Evolutionary conservation across 2,329 filamentous ascomycete genomes (phyloP), one percentile per base, ranked within the genome.

Genomic region (Hypoxylon rubiginosum): DNA sequence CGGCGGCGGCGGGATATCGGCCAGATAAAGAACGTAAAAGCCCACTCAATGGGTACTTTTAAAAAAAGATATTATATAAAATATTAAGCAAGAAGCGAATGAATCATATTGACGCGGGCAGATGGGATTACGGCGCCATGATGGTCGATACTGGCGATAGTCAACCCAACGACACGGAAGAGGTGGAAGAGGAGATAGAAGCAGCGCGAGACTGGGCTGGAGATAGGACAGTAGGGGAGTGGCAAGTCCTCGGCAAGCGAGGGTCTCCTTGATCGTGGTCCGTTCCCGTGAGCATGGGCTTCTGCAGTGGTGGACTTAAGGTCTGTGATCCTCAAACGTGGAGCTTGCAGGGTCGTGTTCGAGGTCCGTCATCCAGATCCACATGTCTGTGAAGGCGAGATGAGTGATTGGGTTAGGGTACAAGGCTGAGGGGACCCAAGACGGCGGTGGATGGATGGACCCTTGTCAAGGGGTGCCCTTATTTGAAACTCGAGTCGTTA

Each of bases 31-130:
- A 71, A 79, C 77, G 63, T 67, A 73, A 77, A 76, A 74, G 72
- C 81, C 82, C 82, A 84, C 70, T 84, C 82, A 83, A 84, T 84
- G 83, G 82, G 80, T 71, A 67, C 68, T 52, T 24, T 24, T 24
- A 2, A 60, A 70, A 69, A 66, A 71, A 68, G 66, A 62, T 73
- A 74, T 62, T 69, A 64, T 43, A 75, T 32, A 75, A 74, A 74
- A 75, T 72, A 74, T 75, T 74, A 76, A 69, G 68, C 69, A 72
- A 71, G 71, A 74, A 71, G 73, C 73, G 66, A 76, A 77, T 70
- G 62, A 71, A 46, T 65, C 71, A 74, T 74, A 46, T 62, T 61
- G 64, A 34, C 59, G 51, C 39, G 34, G 34, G 45, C 32, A 24
- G 45, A 51, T 39, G 49, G 24, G 43, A 55, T 70, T 66, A 70